Percentiles rank a stretch among this genome's conserved stretches.
These are phyloP conservation scores for Ophiostoma montium DNA, from an alignment of 2,329 filamentous ascomycete species.

Conservation along the genomic window DNA sequence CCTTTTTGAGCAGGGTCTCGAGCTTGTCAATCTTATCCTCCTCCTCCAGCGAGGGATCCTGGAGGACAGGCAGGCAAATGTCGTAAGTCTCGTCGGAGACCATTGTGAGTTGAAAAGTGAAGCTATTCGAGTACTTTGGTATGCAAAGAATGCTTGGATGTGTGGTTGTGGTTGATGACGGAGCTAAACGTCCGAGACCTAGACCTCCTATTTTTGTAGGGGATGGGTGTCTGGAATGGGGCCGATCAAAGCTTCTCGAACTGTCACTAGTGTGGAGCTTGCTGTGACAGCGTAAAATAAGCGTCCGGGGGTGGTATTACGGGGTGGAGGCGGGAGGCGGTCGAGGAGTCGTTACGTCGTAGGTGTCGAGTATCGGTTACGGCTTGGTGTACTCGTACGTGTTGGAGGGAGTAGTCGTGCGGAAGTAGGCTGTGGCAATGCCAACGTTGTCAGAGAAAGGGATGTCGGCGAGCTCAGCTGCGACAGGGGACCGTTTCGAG, in stretches of 20 bases:
- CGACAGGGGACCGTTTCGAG: too few relatives aligned
- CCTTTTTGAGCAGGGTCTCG: constrained; percentile 69
- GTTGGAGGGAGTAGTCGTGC: too few relatives aligned
- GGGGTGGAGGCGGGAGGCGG: not conserved
- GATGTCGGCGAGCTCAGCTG: too few relatives aligned
- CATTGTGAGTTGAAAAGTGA: constrained; percentile 40
- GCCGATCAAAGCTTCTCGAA: not conserved
- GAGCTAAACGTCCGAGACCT: not conserved
- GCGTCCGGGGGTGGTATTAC: constrained; percentile 1
- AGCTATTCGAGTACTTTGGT: too few relatives aligned
- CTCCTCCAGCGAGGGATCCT: constrained; percentile 70
- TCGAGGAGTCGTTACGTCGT: constrained; percentile 1
- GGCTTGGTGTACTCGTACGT: too few relatives aligned
- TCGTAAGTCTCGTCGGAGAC: constrained; percentile 88
- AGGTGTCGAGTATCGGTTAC: too few relatives aligned
- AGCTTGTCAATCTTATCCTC: constrained; percentile 91
- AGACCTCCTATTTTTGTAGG: not conserved
- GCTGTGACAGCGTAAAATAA: not conserved
- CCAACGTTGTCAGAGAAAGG: too few relatives aligned
- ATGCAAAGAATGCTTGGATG: too few relatives aligned
- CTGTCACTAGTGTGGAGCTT: constrained; percentile 2
- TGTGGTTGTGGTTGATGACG: not conserved
- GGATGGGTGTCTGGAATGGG: not conserved
- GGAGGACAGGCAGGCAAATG: constrained; percentile 74
- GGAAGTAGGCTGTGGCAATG: too few relatives aligned